These are phyloP conservation scores for Tylopilus intermedius DNA, from an alignment of 768 basidiomycete species.

Conservation along the genomic window DNA sequence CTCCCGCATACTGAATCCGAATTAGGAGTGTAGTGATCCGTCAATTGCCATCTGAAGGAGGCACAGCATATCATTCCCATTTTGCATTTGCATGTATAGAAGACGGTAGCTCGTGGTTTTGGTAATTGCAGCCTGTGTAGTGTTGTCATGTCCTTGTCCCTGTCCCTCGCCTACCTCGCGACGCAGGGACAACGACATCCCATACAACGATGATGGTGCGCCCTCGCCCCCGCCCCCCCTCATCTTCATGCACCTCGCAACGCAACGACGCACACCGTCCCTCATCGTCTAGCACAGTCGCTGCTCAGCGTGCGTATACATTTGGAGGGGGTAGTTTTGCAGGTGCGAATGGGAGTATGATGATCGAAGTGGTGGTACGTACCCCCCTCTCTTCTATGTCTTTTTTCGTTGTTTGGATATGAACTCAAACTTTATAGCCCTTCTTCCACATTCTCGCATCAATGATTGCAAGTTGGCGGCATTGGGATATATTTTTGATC, in stretches of 20 bases:
- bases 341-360: slow-evolving; percentile 91
- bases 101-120: slow-evolving; percentile 31
- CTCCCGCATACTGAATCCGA: slow-evolving; percentile 13
- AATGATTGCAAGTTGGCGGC: slow-evolving; percentile 80
- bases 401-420: not conserved
- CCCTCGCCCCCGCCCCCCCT: no score
- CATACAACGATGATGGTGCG: no score
- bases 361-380: slow-evolving; percentile 95
- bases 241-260: no score
- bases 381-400: not conserved
- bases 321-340: slow-evolving; percentile 85
- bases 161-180: no score
- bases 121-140: no score
- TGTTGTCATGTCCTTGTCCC: no score
- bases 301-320: slow-evolving; percentile 82
- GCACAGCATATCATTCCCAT: slow-evolving; percentile 45
- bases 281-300: slow-evolving; percentile 52
- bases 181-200: no score
- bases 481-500: slow-evolving; percentile 89
- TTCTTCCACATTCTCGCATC: slow-evolving; percentile 92
- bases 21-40: slow-evolving; percentile 19
- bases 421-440: slow-evolving; percentile 45
- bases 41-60: slow-evolving; percentile 68
- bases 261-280: no score
- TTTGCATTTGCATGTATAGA: slow-evolving; percentile 59